phyloP scores from a whole-genome alignment of 768 basidiomycete species.

The Pulveroboletus sp. region DNA sequence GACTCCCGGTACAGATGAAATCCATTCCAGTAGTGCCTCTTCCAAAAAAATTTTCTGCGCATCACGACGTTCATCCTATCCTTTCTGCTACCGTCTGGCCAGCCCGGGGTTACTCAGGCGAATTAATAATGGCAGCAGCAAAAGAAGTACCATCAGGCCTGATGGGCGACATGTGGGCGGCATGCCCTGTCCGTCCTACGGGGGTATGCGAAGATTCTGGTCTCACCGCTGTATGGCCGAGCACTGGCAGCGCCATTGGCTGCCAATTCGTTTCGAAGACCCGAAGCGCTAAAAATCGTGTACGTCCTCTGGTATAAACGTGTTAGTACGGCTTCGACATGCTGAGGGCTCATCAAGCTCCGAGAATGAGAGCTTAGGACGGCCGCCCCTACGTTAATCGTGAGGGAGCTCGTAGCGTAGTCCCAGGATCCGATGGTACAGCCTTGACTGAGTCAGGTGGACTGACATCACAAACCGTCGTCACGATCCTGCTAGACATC shows the following conservation, averaged over 20 bases:
- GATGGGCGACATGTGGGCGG: not conserved
- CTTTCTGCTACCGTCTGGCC: not conserved
- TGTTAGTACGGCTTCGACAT: not conserved
- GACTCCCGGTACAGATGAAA: not conserved
- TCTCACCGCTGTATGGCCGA: no score
- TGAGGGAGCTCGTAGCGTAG: not conserved
- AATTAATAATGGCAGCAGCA: not conserved
- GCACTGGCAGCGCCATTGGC: not conserved
- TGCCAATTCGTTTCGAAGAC: not conserved
- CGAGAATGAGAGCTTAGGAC: not conserved
- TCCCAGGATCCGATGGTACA: no score
- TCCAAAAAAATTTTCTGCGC: no score
- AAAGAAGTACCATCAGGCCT: not conserved
- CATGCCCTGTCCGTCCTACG: not conserved
- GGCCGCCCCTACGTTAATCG: not conserved
- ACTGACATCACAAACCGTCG: not conserved
- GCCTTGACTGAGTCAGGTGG: not conserved
- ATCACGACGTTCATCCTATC: not conserved
- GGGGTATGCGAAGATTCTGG: not conserved
- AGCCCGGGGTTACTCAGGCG: no score
- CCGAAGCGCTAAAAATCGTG: not conserved
- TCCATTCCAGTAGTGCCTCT: not conserved
- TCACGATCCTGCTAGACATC: not conserved
- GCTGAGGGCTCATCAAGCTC: not conserved
- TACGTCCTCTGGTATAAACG: not conserved